Evolutionary conservation across 257 asterid genomes (phyloP), one percentile per base, ranked within the genome.

Genomic region (Hygrophila difformis): DNA sequence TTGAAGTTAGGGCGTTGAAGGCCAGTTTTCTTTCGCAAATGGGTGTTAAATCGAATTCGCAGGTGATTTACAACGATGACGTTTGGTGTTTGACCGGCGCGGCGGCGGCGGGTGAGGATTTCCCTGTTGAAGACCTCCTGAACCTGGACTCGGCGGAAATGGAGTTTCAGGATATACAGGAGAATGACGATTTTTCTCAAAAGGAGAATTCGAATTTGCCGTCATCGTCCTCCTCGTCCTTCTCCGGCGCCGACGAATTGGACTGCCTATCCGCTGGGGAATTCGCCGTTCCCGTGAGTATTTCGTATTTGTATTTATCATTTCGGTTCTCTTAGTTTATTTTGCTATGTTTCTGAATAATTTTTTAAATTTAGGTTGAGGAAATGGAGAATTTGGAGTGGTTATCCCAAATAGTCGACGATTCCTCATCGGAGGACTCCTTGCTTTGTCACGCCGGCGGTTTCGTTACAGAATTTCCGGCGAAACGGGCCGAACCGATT

Each of bases 101-200:
- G 55, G 15, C 72, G 37, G 31, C 8, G 31, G 0, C 8, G 31
- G 0, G 4, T 39, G 95, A 92, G 39, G 99, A 92, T 71, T 92
- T 92, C 57, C 84, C 95, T 17, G 94, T 92, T 8, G 99, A 92
- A 35, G 99, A 92, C 59, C 95, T 92, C 19, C 84, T 92, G 14
- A 87, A 92, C 70, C 87, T 92, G 33, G 95, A 91, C 45, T 84
- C 86, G 59, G 62, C 96, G 42, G 95, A 76, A 5, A 76, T 82
- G 29, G 86, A 76, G 17, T 74, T 77, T 57, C 8, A 33, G 37
- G 37, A 33, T 12, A 81, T 77, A 55, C 8, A 33, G 37, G 37
- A 33, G 13, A 81, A 78, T 14, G 75, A 55, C 12, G 37, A 33
- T 1, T 72, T 56, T 5, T 59, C 61, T 0, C 58, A 52, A n/a